Base-by-base conservation (phyloP, 257 asterid species). In the Verbascum thapsus region DNA sequence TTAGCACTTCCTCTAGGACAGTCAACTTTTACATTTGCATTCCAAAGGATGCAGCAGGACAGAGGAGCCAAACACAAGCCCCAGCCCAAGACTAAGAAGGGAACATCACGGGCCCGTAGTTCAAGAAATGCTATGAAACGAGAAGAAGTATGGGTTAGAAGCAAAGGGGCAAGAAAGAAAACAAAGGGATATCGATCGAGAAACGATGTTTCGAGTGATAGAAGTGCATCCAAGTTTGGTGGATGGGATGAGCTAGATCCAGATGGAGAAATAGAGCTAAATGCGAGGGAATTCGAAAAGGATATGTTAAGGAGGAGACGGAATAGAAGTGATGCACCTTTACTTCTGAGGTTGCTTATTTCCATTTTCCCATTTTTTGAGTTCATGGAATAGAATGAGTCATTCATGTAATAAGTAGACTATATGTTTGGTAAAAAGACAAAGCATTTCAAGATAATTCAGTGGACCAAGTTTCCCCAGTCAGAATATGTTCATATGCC, bases 171-270 rank as follows among this genome's bases (percentile, higher is more conserved):
- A 26, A 50, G 54, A 41, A 83, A 63, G 73, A 40, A 58, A 65
- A 81, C 67, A 64, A 65, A 42, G 50, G 81, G 66, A 16, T 81
- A 81, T 60, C 74, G 66, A 76, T 52, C 95, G 30, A 49, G 61
- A 37, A 64, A 39, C 20, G 78, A 72, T 8, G 61, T 38, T 55
- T 64, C 66, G 6, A 65, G 18, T 11, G 72, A 62, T n/a, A 57
- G 37, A 23, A 70, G 70, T 63, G 62, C 18, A 3, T 3, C 74
- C 10, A 56, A 49, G 58, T 87, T 70, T 12, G 94, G 94, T 53
- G 96, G 98, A 15, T 92, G 99, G 99, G 96, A 87, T 44, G 89
- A 83, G 75, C 78, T 80, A 22, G 95, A n/a, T n/a, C n/a, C n/a
- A n/a, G n/a, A 80, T 69, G 50, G 20, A 7, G 81, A 42, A 23